Evolutionary conservation across 2,329 filamentous ascomycete genomes (phyloP).

Genomic region (Neonectria sp.): DNA sequence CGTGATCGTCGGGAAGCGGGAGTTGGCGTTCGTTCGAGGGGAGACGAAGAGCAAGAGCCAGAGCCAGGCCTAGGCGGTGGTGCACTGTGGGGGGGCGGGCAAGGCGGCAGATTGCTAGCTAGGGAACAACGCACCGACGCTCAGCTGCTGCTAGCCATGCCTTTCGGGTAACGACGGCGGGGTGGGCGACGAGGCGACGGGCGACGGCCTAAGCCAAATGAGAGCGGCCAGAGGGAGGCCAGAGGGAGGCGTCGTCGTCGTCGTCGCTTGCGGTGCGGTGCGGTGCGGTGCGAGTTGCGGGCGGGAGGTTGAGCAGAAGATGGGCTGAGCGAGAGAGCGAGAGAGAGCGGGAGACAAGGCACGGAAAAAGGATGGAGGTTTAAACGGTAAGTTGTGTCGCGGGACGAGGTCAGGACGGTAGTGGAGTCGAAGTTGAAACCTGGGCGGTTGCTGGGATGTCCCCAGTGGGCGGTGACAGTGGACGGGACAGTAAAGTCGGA

Average conservation of each 20-base stretch:
- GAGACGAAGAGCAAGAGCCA: conserved; percentile 29
- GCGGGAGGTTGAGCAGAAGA: conserved; percentile 1
- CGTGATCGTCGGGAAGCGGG: conserved; percentile 35
- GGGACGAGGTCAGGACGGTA: conserved; percentile 17
- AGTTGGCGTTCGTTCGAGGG: conserved; percentile 38
- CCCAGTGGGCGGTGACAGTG: neutral
- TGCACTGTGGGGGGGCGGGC: conserved; percentile 33
- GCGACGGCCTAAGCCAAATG: conserved; percentile 10
- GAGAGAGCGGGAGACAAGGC: conserved; percentile 9
- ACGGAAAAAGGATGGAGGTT: conserved; percentile 20
- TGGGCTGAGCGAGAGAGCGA: conserved; percentile 18
- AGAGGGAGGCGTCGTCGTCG: neutral
- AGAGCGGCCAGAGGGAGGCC: neutral
- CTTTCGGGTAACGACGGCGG: conserved; percentile 27
- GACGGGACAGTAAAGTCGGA: neutral
- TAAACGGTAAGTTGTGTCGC: conserved; percentile 21
- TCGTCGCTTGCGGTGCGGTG: conserved; percentile 18
- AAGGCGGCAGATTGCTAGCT: conserved; percentile 38
- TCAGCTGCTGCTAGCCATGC: conserved; percentile 37
- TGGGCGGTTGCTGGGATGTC: conserved; percentile 16
- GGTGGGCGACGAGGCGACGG: conserved; percentile 5
- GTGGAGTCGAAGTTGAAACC: conserved; percentile 29
- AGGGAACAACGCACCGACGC: conserved; percentile 20
- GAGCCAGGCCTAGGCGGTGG: conserved; percentile 42
- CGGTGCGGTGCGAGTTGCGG: conserved; percentile 10